Evolutionary conservation across 2,329 filamentous ascomycete genomes (phyloP).

Genomic region (Chaetomiaceae sp.): DNA sequence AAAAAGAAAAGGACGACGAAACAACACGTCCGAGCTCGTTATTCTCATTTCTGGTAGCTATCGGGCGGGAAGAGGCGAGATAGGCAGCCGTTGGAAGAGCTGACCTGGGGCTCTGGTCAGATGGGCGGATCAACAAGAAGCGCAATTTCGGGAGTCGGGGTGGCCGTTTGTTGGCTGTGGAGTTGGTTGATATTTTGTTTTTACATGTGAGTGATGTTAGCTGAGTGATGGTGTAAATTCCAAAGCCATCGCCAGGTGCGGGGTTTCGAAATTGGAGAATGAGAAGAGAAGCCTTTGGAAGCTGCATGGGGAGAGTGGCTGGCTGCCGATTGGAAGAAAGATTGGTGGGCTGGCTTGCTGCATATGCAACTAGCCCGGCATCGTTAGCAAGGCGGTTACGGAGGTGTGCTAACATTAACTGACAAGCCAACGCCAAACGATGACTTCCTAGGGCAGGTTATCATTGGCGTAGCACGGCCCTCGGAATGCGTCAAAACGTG

Average conservation of each 20-base stretch:
- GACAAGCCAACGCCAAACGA: too few relatives aligned
- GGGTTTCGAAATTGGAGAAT: too few relatives aligned
- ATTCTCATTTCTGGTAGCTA: conserved; percentile 12
- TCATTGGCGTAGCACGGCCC: too few relatives aligned
- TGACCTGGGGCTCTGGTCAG: neutral
- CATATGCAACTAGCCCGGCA: too few relatives aligned
- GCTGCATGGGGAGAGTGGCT: conserved; percentile 10
- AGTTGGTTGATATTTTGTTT: neutral
- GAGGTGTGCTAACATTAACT: too few relatives aligned
- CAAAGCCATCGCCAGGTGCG: neutral
- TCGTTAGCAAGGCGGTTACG: too few relatives aligned
- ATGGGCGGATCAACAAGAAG: neutral
- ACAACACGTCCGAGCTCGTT: conserved; percentile 11
- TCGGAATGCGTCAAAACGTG: too few relatives aligned
- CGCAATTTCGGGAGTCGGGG: conserved; percentile 6
- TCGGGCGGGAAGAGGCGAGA: conserved; percentile 26
- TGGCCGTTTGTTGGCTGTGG: conserved; percentile 11
- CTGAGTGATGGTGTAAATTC: too few relatives aligned
- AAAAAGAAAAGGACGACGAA: too few relatives aligned
- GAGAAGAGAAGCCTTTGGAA: neutral
- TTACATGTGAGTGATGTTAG: too few relatives aligned
- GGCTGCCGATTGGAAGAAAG: conserved; percentile 24
- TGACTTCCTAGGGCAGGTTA: too few relatives aligned
- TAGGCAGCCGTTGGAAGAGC: neutral
- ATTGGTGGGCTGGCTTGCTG: neutral